phyloP scores from a whole-genome alignment of 495 filamentous ascomycete genomes.

The Xylaria nigripes region DNA sequence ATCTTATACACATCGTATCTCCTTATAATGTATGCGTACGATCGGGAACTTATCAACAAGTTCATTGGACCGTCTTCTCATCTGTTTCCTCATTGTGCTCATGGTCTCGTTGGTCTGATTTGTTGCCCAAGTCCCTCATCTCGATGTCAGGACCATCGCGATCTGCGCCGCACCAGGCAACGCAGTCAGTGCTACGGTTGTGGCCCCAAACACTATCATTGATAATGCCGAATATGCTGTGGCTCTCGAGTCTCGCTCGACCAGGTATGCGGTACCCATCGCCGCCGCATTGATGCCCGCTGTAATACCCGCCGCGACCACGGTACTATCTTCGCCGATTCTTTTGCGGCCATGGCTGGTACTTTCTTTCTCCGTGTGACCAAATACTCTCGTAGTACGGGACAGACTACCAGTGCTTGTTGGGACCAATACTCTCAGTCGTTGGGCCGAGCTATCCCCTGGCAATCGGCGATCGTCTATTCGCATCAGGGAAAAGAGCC shows the following conservation, averaged over 20 bases:
- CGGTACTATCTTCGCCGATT: slow-evolving; percentile 15
- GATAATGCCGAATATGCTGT: slow-evolving; percentile 40
- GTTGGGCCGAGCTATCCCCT: neutral
- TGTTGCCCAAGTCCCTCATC: neutral
- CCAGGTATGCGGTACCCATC: slow-evolving; percentile 43
- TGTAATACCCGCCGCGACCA: slow-evolving; percentile 37
- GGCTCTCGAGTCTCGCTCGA: slow-evolving; percentile 38
- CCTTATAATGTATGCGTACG: neutral
- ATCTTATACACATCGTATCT: neutral
- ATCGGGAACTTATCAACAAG: no score
- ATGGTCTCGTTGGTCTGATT: neutral
- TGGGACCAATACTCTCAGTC: neutral
- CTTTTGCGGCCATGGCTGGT: neutral
- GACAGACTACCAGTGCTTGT: neutral
- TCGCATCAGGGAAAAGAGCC: slow-evolving; percentile 25
- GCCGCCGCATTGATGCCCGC: slow-evolving; percentile 44
- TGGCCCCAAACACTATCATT: slow-evolving; percentile 41
- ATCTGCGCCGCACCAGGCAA: slow-evolving; percentile 11
- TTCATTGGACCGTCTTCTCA: neutral
- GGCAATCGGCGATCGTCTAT: slow-evolving; percentile 7
- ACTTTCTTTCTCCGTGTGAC: neutral
- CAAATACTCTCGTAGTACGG: neutral
- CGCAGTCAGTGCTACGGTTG: slow-evolving; percentile 38
- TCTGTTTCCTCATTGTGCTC: neutral
- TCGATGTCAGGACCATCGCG: neutral